Percentiles rank a stretch among this genome's conserved stretches.
Conservation (phyloP, 2,329 filamentous ascomycete genomes). For the Colletotrichum lupini region DNA sequence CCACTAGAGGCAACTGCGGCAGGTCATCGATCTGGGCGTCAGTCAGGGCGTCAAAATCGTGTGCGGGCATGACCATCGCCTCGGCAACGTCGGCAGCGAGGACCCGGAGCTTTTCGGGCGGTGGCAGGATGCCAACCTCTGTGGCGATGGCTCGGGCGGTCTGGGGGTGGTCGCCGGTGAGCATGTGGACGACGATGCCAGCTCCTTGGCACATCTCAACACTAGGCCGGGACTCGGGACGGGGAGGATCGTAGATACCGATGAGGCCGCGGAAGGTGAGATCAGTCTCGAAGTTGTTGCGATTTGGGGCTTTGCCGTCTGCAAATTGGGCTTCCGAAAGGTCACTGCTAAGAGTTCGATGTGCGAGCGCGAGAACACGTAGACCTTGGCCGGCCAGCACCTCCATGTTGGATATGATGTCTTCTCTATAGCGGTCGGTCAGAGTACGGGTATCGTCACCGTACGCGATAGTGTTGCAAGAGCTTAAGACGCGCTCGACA, state of each 20-base stretch:
- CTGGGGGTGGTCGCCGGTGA: constrained; percentile 69
- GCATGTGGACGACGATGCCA: constrained; percentile 69
- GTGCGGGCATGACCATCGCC: constrained; percentile 68
- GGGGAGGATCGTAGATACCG: constrained; percentile 66
- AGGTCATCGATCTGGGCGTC: constrained; percentile 70
- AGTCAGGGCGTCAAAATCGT: constrained; percentile 68
- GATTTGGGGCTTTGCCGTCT: constrained; percentile 20
- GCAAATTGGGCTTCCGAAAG: constrained; percentile 53
- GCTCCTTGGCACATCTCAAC: constrained; percentile 64
- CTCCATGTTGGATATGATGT: constrained; percentile 74
- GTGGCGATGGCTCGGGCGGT: constrained; percentile 69
- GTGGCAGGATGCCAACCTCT: constrained; percentile 66
- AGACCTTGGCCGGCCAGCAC: constrained; percentile 70
- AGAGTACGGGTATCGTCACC: constrained; percentile 44
- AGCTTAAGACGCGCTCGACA: constrained; percentile 74
- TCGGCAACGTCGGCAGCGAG: constrained; percentile 61
- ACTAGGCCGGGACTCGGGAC: constrained; percentile 67
- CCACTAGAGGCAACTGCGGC: constrained; percentile 69
- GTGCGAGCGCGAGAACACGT: constrained; percentile 72
- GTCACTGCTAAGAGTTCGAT: too few species aligned
- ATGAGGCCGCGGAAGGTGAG: constrained; percentile 32
- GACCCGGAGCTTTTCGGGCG: constrained; percentile 50
- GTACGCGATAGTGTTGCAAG: constrained; percentile 55
- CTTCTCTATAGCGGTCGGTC: constrained; percentile 57
- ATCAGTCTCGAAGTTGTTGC: constrained; percentile 17